These are phyloP conservation scores for Amylocystis lapponica DNA, from an alignment of 768 basidiomycete genomes.

Conservation along the genomic window DNA sequence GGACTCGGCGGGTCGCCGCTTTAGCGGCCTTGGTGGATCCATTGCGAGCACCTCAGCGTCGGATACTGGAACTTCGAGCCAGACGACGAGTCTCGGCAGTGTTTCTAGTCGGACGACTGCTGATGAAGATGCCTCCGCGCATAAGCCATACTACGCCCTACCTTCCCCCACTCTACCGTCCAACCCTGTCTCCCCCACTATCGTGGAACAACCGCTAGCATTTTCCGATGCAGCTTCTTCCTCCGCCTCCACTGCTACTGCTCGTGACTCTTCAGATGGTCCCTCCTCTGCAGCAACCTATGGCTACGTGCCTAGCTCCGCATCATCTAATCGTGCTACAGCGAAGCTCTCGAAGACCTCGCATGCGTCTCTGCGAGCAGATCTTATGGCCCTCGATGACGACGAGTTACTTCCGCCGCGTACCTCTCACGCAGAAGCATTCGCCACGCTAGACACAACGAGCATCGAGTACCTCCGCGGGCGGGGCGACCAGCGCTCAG, in stretches of 20 bases:
- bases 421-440: constrained; percentile 32
- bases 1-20: constrained; percentile 27
- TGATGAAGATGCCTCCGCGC: constrained; percentile 9
- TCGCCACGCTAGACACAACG: constrained; percentile 28
- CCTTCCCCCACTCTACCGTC: constrained; percentile 6
- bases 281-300: constrained; percentile 6
- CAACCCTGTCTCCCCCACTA: constrained; percentile 11
- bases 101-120: constrained; percentile 5
- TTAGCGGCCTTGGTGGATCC: constrained; percentile 18
- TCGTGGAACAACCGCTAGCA: constrained; percentile 2
- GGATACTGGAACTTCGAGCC: constrained; percentile 8
- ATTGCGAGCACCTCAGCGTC: not conserved
- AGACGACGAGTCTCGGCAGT: constrained; percentile 14
- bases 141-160: constrained; percentile 3
- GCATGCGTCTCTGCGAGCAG: not conserved
- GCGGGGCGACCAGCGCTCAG: constrained; percentile 12
- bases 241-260: not conserved
- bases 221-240: constrained; percentile 3
- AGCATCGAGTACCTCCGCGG: constrained; percentile 21
- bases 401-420: constrained; percentile 18
- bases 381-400: constrained; percentile 14
- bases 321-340: constrained; percentile 1
- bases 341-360: no score
- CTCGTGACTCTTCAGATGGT: not conserved
- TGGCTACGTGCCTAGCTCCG: constrained; percentile 10